Base-by-base conservation (phyloP, 2,329 filamentous ascomycete genomes). In the Fusarium brachygibbosum region DNA sequence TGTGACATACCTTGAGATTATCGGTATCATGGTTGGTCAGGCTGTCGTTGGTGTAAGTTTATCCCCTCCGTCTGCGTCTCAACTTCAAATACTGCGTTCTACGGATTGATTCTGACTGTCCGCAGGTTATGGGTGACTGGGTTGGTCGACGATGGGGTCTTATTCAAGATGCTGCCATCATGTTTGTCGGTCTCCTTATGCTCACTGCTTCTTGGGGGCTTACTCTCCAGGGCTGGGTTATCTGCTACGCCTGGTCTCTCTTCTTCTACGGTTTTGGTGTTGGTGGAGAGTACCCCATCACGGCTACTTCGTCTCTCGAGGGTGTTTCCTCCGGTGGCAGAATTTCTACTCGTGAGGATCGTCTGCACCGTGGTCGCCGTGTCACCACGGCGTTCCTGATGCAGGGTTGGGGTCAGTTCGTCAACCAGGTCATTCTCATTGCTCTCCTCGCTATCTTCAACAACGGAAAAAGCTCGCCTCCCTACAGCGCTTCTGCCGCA, bases 381-480 rank as follows among this genome's bases (percentile, higher is more conserved):
- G 95, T 98, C 78, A 97, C 94, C 71, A 93, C 91, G 79, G 94
- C 95, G 61, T 98, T 98, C 84, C 82, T 98, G 81, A 98, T 98
- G 95, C 95, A 98, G 82, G 95, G 95, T 56, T 98, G 95, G 95
- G 95, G 95, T 71, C 95, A 98, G 81, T 93, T 97, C 79, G 85
- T 93, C 84, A 98, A 98, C 87, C 95, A 98, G 82, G 91, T 92
- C 74, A 82, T 97, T 59, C 87, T 98, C 68, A 97, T 98, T 76
- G 79, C 97, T 55, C 85, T 97, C 51, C 88, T 98, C 61, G 85
- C 97, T 74, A 92, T 95, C 82, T 96, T 97, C 87, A 93, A 97
- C 85, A 89, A 90, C 76, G 92, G 92, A 57, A 71, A 75, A 53
- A 91, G 92, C 49, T 86, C 89, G 57, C 88, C 92, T 23, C 93